Percentiles rank a stretch among this genome's conserved stretches.
Evolutionary conservation across 805 yeast species (phyloP).

Genomic region (Pichia eremophila): DNA sequence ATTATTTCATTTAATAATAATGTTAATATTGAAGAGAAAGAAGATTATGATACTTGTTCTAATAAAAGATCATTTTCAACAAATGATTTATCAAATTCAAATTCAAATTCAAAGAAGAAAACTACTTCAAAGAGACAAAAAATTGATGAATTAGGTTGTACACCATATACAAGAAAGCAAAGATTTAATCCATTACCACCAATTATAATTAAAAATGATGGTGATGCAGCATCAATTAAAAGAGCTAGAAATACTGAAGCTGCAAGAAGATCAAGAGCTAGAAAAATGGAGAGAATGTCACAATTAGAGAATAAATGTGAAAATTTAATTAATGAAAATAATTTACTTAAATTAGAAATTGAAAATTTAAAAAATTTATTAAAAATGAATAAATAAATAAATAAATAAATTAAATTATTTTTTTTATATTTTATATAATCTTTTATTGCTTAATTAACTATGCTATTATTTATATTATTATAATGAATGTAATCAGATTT

Average conservation of each 20-base stretch:
- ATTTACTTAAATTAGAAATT: constrained; percentile 54
- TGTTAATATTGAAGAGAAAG: constrained; percentile 2
- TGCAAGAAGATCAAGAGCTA: constrained; percentile 89
- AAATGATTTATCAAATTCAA: constrained; percentile 6
- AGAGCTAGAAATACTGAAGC: constrained; percentile 98
- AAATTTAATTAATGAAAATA: constrained; percentile 48
- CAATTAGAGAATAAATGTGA: constrained; percentile 77
- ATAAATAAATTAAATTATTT: no score
- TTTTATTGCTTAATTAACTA: no score
- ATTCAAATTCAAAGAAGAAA: background rate
- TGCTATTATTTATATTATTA: no score
- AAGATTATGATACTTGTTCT: background rate
- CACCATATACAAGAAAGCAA: constrained; percentile 69
- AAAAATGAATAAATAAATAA: no score
- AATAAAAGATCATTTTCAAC: constrained; percentile 19
- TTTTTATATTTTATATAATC: no score
- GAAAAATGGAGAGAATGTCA: constrained; percentile 80
- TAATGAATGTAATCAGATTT: no score
- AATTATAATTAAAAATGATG: constrained; percentile 39
- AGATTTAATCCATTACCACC: constrained; percentile 67
- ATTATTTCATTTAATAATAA: no score
- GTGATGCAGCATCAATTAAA: constrained; percentile 68
- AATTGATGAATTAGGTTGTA: constrained; percentile 66
- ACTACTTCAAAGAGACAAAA: constrained; percentile 16
- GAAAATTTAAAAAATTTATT: constrained; percentile 38